Evolutionary conservation across 768 basidiomycete genomes (phyloP).

Genomic region (Lactarius trivialis): DNA sequence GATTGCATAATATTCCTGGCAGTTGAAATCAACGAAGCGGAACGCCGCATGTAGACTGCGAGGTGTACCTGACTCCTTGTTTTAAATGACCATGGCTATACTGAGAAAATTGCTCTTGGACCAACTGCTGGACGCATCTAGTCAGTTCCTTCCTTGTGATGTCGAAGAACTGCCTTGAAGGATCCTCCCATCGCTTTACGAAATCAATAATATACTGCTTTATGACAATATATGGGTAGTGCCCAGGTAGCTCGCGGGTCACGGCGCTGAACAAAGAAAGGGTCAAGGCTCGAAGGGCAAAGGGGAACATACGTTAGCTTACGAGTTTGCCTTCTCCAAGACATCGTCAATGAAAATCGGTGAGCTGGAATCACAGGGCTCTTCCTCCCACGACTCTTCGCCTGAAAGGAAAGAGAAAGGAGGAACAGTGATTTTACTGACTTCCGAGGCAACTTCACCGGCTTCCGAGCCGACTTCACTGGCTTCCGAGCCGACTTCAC

Average conservation of each 20-base stretch:
- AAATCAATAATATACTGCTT: slow-evolving; percentile 22
- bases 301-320: slow-evolving; percentile 21
- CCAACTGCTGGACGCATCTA: slow-evolving; percentile 12
- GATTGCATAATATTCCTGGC: slow-evolving; percentile 10
- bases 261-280: slow-evolving; percentile 41
- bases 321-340: slow-evolving; percentile 38
- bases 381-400: slow-evolving; percentile 36
- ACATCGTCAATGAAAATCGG: slow-evolving; percentile 46
- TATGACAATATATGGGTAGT: slow-evolving; percentile 44
- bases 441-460: too few species aligned
- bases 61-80: slow-evolving; percentile 16
- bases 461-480: too few species aligned
- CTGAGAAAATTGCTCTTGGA: slow-evolving; percentile 24
- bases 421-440: neutral
- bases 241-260: slow-evolving; percentile 61
- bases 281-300: neutral
- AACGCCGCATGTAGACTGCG: too few species aligned
- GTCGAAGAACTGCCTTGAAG: slow-evolving; percentile 24
- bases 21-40: neutral
- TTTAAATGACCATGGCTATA: slow-evolving; percentile 23
- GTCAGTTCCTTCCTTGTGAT: slow-evolving; percentile 18
- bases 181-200: slow-evolving; percentile 20
- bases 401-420: slow-evolving; percentile 32
- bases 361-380: slow-evolving; percentile 2
- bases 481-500: too few species aligned